Evolutionary conservation across 192 early-diverging fungal genomes (phyloP).

Genomic region (Kappamyces sp.): DNA sequence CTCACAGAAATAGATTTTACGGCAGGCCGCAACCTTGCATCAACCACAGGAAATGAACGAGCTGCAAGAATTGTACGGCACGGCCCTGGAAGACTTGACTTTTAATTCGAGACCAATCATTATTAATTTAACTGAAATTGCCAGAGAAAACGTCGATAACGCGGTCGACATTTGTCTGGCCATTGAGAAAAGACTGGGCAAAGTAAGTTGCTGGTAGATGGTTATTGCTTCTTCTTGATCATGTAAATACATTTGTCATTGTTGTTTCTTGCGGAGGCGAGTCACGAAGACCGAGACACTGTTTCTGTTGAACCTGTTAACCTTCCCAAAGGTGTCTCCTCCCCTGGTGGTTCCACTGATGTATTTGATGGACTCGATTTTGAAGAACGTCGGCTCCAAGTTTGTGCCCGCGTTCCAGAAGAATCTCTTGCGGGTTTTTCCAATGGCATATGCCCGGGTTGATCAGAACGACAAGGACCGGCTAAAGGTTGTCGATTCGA

Average conservation of each 20-base stretch:
- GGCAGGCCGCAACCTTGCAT: too few species aligned
- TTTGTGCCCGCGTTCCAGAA: slow-evolving; percentile 69
- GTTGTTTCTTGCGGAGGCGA: too few species aligned
- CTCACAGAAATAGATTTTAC: too few species aligned
- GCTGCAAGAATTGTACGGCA: slow-evolving; percentile 56
- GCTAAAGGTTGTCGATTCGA: slow-evolving; percentile 36
- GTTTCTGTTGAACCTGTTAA: neutral
- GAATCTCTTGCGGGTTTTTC: slow-evolving; percentile 67
- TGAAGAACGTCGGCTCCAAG: slow-evolving; percentile 82
- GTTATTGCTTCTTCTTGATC: neutral
- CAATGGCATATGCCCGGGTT: slow-evolving; percentile 68
- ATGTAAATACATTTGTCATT: slow-evolving; percentile 12
- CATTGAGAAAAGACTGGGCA: slow-evolving; percentile 58
- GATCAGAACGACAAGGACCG: slow-evolving; percentile 57
- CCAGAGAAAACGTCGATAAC: slow-evolving; percentile 61
- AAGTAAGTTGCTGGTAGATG: slow-evolving; percentile 33
- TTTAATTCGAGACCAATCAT: slow-evolving; percentile 94
- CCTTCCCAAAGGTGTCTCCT: slow-evolving; percentile 53
- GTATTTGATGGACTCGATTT: slow-evolving; percentile 93
- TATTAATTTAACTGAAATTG: slow-evolving; percentile 79
- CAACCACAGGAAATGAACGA: slow-evolving; percentile 11
- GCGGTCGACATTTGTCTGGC: slow-evolving; percentile 71
- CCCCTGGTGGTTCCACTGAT: slow-evolving; percentile 79
- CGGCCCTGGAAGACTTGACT: slow-evolving; percentile 69
- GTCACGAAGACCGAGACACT: too few species aligned